Conservation (phyloP, 129 eudicot species). For the Erigeron canadensis region DNA sequence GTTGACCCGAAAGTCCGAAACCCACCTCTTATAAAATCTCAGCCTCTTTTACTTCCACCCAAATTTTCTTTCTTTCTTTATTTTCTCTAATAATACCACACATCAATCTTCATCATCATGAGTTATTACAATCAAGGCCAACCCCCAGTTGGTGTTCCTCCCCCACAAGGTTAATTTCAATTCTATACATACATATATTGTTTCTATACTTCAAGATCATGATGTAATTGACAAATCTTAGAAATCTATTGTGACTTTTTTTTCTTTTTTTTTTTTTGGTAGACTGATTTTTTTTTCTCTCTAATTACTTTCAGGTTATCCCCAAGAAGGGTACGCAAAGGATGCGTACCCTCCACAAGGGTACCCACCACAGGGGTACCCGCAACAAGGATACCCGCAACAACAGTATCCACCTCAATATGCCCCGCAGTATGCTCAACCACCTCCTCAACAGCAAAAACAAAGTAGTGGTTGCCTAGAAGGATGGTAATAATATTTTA, state of each 20-base stretch:
- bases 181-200: neutral
- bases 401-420: slow-evolving; percentile 46
- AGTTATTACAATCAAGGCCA: slow-evolving; percentile 78
- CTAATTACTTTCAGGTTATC: slow-evolving; percentile 43
- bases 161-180: slow-evolving; percentile 26
- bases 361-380: slow-evolving; percentile 51
- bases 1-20: no score
- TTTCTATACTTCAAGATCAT: no score
- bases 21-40: slow-evolving; percentile 20
- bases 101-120: slow-evolving; percentile 29
- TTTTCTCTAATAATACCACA: neutral
- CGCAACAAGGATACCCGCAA: slow-evolving; percentile 53
- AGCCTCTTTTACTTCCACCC: neutral
- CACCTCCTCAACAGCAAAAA: slow-evolving; percentile 53
- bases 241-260: neutral
- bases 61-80: neutral
- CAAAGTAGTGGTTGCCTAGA: slow-evolving; percentile 46
- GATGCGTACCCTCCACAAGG: slow-evolving; percentile 64
- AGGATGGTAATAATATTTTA: slow-evolving; percentile 53
- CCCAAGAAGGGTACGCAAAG: slow-evolving; percentile 59
- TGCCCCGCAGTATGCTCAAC: slow-evolving; percentile 59
- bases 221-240: neutral
- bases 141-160: slow-evolving; percentile 81
- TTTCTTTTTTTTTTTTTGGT: no score
- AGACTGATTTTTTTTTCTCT: neutral